Base-by-base conservation (phyloP, 129 eudicot species). In the Logfia minima region DNA sequence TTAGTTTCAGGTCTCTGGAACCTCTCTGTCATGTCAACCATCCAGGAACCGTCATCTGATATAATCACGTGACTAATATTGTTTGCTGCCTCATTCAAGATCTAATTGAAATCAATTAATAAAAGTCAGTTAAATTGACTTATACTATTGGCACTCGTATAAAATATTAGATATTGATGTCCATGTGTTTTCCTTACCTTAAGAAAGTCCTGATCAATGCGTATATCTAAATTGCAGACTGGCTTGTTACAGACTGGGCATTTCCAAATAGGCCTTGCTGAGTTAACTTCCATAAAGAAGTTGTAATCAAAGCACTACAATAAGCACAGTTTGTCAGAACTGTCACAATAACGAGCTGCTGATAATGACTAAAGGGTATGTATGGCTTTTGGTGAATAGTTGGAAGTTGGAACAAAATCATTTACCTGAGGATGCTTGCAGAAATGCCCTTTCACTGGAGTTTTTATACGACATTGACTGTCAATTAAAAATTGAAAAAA, bases 1-100 rank as follows among this genome's bases (percentile, higher is more conserved):
- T 60, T 59, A 21, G 65, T 21, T 24, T 31, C 53, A 34, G 28
- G 10, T 8, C 81, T 34, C 14, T 23, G 74, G 13, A 5, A 14
- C 7, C 19, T 53, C 60, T 53, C 60, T 16, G 21, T 72, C 82
- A 8, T 55, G 37, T 72, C 76, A 65, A 43, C 68, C 71, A 39
- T 77, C 90, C 85, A 83, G 37, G 83, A 83, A 63, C 90, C 85
- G 45, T 83, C 81, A 39, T 74, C 68, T 63, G 87, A 83, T 68
- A 79, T 37, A 7, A 16, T 56, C 9, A 29, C 70, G 31, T 65
- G 39, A 65, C 45, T 34, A 29, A 26, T 8, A 65, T 65, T 5
- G 39, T 65, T 34, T 65, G 70, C 70, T 0, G 6, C 70, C 39
- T 65, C 43, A 29, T 65, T 65, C 43, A 65, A 65, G 11, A 65